Base-by-base conservation (phyloP, 768 basidiomycete genomes). In the Trametes meyenii region DNA sequence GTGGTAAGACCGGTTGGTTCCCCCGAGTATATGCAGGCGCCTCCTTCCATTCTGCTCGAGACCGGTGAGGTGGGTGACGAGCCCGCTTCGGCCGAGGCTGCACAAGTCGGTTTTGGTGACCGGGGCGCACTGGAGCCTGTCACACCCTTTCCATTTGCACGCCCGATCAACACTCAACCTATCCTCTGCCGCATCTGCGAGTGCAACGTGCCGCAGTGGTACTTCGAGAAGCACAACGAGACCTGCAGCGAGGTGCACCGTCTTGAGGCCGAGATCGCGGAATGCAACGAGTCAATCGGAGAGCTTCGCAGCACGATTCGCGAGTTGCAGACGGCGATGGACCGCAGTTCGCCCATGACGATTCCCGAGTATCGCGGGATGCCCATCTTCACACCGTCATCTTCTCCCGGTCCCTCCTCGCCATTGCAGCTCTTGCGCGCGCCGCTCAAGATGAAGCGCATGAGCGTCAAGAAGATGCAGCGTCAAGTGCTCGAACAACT, bases 151-250 rank as follows among this genome's bases (percentile, higher is more conserved):
- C 89, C 92, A 8, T 87, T 89, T 73, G 79, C 80, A 45, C 84
- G 86, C 21, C 86, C 89, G 23, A 89, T 98, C 75, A 89, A 87
- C 70, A 86, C 84, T 24, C 86, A 92, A 61, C 87, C 84, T 29
- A 92, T 98, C 52, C 82, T 99, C 21, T 98, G 97, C 77, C 91
- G 97, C 33, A 99, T 99, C 64, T 99, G 97, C 79, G 97, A 99
- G 76, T 87, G 90, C 70, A 88, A 91, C 67, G 91, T 98, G 60
- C 96, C 96, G 2, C 92, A 96, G 63, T 99, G 97, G 97, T 99
- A 95, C 79, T 99, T 99, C 73, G 97, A 98, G 78, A 98, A 98
- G 78, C 97, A 99, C 79, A 98, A 94, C 83, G 97, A 99, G 76
- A 98, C 96, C 12, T 99, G 97, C 69, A 93, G 87, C 66, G 96